Conservation (phyloP, 2,329 filamentous ascomycete species). For the Apiospora kogelbergensis region DNA sequence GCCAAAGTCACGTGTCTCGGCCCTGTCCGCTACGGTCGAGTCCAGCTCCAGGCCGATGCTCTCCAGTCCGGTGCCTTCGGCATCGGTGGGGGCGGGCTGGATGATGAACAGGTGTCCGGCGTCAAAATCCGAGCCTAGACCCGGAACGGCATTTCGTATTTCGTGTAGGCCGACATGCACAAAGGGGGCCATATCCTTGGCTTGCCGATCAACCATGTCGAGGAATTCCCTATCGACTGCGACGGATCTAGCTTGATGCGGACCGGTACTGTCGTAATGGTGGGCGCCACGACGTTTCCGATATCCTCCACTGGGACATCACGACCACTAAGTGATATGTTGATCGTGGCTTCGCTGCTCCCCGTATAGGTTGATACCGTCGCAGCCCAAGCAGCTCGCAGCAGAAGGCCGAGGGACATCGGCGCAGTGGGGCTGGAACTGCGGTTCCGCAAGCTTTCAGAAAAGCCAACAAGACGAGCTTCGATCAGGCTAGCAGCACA, state of each 20-base stretch:
- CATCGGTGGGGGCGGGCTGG: background rate
- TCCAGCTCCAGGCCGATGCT: background rate
- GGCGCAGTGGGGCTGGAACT: background rate
- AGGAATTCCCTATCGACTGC: too few relatives aligned
- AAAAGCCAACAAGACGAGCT: too few relatives aligned
- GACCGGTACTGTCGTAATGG: background rate
- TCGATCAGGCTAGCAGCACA: too few relatives aligned
- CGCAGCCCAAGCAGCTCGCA: background rate
- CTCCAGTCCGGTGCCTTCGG: background rate
- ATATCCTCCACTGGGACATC: background rate
- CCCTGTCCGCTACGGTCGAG: too few relatives aligned
- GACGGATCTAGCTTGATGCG: too few relatives aligned
- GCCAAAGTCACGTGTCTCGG: constrained; percentile 8
- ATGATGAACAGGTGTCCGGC: constrained; percentile 8
- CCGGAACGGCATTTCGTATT: background rate
- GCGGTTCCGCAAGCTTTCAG: too few relatives aligned
- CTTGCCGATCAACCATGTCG: too few relatives aligned
- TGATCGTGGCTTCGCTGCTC: background rate
- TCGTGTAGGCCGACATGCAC: background rate
- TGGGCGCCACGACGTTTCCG: background rate
- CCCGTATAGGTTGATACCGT: background rate
- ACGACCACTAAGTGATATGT: background rate
- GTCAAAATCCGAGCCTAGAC: constrained; percentile 2
- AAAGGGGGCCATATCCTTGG: too few relatives aligned
- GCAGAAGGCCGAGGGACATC: background rate